Percentiles rank a stretch among this genome's conserved stretches.
Conservation (phyloP, 2,329 filamentous ascomycete species). For the Pseudocercospora pini-densiflorae region DNA sequence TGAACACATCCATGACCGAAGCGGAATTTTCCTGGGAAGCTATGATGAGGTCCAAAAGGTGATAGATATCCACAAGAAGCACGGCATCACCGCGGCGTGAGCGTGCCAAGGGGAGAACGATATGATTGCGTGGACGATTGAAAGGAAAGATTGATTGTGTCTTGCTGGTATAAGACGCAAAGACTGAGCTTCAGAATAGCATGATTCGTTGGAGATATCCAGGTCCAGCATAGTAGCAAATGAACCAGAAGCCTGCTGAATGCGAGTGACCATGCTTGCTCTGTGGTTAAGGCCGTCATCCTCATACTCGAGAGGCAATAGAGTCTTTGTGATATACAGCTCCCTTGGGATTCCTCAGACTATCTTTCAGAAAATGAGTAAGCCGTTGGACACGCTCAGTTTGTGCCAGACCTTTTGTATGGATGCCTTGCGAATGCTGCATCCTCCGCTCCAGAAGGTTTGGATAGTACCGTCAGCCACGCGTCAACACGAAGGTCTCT, state of each 20-base stretch:
- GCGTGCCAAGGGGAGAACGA: slow-evolving; percentile 1
- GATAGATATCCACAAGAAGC: slow-evolving; percentile 75
- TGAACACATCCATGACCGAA: slow-evolving; percentile 91
- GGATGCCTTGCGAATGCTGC: too few relatives aligned
- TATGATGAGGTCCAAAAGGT: slow-evolving; percentile 96
- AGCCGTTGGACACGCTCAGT: too few relatives aligned
- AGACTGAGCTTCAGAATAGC: neutral
- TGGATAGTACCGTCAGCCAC: neutral
- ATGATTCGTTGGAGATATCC: neutral
- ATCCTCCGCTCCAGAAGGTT: slow-evolving; percentile 2
- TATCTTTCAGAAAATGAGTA: too few relatives aligned
- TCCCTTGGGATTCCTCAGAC: too few relatives aligned
- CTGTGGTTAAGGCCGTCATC: neutral
- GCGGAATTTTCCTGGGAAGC: slow-evolving; percentile 95
- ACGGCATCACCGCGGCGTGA: slow-evolving; percentile 37
- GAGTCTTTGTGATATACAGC: too few relatives aligned
- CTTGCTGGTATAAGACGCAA: neutral
- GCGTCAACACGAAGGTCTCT: neutral
- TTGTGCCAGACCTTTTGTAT: too few relatives aligned
- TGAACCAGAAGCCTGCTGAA: neutral
- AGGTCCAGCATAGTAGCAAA: neutral
- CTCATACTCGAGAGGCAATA: too few relatives aligned
- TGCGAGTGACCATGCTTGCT: neutral
- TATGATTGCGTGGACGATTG: neutral
- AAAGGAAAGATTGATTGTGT: neutral